phyloP scores from a whole-genome alignment of 495 filamentous ascomycete species.

The Chaetomidium leptoderma region DNA sequence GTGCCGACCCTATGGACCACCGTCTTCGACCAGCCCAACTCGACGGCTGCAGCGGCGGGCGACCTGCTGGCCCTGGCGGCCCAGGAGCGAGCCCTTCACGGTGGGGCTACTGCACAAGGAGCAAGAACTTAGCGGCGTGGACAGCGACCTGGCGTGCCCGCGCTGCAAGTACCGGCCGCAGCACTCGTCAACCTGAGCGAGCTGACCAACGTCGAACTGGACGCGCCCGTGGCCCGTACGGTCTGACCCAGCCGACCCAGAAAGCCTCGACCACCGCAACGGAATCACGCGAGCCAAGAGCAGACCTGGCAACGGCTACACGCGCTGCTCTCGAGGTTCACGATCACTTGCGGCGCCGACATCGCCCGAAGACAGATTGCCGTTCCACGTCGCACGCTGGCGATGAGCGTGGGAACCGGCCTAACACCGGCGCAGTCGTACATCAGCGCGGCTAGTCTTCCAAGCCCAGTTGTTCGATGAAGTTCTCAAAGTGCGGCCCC shows the following conservation, averaged over 20 bases:
- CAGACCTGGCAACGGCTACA: not conserved
- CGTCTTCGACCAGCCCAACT: too few relatives aligned
- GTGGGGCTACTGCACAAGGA: not conserved
- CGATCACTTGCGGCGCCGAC: too few relatives aligned
- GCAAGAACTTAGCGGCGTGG: conserved; percentile 2
- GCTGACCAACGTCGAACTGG: conserved; percentile 9
- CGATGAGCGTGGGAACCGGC: conserved; percentile 8
- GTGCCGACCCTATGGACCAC: too few relatives aligned
- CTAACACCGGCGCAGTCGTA: not conserved
- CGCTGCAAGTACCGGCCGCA: conserved; percentile 1
- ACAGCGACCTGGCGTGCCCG: conserved; percentile 5
- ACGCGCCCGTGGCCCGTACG: conserved; percentile 5
- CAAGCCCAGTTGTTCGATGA: too few relatives aligned
- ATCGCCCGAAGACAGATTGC: conserved; percentile 6
- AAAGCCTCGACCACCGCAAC: too few relatives aligned
- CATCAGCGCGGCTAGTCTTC: too few relatives aligned
- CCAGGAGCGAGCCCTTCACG: conserved; percentile 3
- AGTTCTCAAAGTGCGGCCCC: too few relatives aligned
- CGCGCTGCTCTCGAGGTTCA: conserved; percentile 8
- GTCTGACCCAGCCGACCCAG: conserved; percentile 6
- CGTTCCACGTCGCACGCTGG: conserved; percentile 1
- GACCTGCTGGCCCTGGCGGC: not conserved
- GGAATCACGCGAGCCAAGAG: conserved; percentile 5
- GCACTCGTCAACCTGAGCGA: too few relatives aligned
- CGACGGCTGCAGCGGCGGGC: not conserved